phyloP scores from a whole-genome alignment of 108 stramenopile genomes.

The Nitzschia inconspicua region DNA sequence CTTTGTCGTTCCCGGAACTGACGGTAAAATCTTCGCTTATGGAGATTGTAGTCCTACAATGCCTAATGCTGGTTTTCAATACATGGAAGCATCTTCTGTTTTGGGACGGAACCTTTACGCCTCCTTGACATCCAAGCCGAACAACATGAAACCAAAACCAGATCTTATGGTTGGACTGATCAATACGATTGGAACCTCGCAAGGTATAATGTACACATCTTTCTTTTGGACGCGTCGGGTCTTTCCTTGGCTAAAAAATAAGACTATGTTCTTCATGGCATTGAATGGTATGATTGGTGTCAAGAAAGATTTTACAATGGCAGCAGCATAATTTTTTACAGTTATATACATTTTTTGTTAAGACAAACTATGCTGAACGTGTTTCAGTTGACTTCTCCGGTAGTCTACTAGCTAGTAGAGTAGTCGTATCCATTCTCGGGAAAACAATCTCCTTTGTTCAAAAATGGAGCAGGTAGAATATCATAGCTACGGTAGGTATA shows the following conservation, averaged over 20 bases:
- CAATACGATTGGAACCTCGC: slow-evolving; percentile 21
- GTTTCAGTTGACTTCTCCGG: too few relatives aligned
- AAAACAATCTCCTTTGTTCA: too few relatives aligned
- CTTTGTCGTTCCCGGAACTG: slow-evolving; percentile 26
- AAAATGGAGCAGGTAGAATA: too few relatives aligned
- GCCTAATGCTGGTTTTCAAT: slow-evolving; percentile 16
- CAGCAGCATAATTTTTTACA: too few relatives aligned
- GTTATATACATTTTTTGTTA: too few relatives aligned
- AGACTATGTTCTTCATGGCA: slow-evolving; percentile 27
- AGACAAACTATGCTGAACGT: too few relatives aligned
- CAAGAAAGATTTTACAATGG: too few relatives aligned
- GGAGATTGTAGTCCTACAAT: slow-evolving; percentile 27
- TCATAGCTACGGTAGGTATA: too few relatives aligned
- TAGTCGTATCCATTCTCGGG: too few relatives aligned
- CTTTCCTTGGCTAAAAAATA: slow-evolving; percentile 30
- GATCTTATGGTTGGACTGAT: slow-evolving; percentile 7
- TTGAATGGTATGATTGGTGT: too few relatives aligned
- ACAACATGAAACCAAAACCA: not conserved
- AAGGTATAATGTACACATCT: slow-evolving; percentile 21
- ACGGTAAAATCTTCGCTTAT: slow-evolving; percentile 19
- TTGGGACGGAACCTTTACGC: slow-evolving; percentile 19
- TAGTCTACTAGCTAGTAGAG: too few relatives aligned
- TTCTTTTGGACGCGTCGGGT: too few relatives aligned
- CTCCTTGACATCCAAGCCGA: slow-evolving; percentile 10
- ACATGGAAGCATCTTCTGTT: not conserved